phyloP scores from a whole-genome alignment of 768 basidiomycete genomes.

The Mycena vulgaris region DNA sequence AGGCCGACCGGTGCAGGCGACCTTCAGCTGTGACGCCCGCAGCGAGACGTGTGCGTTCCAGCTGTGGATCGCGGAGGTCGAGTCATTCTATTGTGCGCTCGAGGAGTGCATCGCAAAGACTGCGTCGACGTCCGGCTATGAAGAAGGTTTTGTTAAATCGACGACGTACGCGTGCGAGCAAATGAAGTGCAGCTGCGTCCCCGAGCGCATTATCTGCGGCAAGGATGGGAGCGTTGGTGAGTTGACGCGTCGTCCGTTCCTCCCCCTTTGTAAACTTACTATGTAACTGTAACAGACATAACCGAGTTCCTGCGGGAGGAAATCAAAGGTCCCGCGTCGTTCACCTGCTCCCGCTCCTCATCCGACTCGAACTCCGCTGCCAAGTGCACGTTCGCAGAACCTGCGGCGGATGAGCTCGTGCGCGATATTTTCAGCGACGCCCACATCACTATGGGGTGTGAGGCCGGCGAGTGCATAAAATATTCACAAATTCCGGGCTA shows the following conservation, averaged over 20 bases:
- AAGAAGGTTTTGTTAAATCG: constrained; percentile 76
- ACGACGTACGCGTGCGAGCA: constrained; percentile 87
- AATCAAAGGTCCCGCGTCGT: constrained; percentile 92
- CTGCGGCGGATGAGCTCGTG: constrained; percentile 97
- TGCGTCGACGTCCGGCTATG: constrained; percentile 70
- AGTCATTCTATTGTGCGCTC: constrained; percentile 96
- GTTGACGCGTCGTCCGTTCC: constrained; percentile 46
- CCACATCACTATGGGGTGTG: constrained; percentile 89
- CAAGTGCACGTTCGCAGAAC: constrained; percentile 95
- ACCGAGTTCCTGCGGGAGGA: constrained; percentile 92
- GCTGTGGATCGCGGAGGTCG: constrained; percentile 96
- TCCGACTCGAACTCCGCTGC: constrained; percentile 69
- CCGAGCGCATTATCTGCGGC: constrained; percentile 94
- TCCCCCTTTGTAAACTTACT: neutral
- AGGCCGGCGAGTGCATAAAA: constrained; percentile 94
- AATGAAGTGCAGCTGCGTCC: constrained; percentile 94
- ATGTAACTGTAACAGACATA: constrained; percentile 87
- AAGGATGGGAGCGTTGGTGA: constrained; percentile 93
- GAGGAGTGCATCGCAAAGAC: constrained; percentile 72
- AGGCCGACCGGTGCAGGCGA: constrained; percentile 93
- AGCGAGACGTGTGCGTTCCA: constrained; percentile 89
- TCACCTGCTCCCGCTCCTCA: too few relatives aligned
- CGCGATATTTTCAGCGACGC: constrained; percentile 93
- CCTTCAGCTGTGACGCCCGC: constrained; percentile 87
- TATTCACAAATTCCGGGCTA: constrained; percentile 97